Conservation (phyloP, 192 early-diverging fungal species). For the Umbelopsis vinacea region DNA sequence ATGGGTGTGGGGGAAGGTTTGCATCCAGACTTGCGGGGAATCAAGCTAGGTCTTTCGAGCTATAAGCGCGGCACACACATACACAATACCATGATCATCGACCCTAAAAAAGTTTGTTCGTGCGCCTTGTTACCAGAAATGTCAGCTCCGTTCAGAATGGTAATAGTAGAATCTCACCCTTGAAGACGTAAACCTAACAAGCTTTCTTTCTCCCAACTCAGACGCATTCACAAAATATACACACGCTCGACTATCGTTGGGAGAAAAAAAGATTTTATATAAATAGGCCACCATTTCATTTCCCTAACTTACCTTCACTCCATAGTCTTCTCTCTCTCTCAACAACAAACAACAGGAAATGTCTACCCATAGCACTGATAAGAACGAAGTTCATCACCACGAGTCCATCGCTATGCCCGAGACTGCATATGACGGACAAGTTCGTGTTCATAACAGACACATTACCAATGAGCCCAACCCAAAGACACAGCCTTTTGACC, state of each 20-base stretch:
- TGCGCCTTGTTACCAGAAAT: background rate
- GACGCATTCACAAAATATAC: constrained; percentile 11
- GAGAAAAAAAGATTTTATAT: background rate
- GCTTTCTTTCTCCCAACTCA: background rate
- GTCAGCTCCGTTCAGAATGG: background rate
- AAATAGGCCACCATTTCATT: background rate
- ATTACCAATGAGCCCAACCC: constrained; percentile 9
- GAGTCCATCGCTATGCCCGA: constrained; percentile 12
- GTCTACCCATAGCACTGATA: constrained; percentile 23
- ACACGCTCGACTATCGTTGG: constrained; percentile 4
- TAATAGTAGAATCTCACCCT: background rate
- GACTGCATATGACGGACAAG: background rate
- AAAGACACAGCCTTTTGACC: background rate
- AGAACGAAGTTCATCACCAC: constrained; percentile 19
- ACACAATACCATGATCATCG: background rate
- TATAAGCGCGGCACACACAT: background rate
- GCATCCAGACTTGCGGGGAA: too few species aligned
- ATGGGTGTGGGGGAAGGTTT: too few species aligned
- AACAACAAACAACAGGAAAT: background rate
- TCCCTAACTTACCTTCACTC: background rate
- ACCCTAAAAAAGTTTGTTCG: background rate
- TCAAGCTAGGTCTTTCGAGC: too few species aligned
- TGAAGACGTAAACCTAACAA: background rate
- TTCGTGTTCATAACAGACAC: constrained; percentile 2
- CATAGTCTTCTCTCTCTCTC: background rate